Base-by-base conservation (phyloP, 495 filamentous ascomycete genomes). In the Bathelium albidoporum region DNA sequence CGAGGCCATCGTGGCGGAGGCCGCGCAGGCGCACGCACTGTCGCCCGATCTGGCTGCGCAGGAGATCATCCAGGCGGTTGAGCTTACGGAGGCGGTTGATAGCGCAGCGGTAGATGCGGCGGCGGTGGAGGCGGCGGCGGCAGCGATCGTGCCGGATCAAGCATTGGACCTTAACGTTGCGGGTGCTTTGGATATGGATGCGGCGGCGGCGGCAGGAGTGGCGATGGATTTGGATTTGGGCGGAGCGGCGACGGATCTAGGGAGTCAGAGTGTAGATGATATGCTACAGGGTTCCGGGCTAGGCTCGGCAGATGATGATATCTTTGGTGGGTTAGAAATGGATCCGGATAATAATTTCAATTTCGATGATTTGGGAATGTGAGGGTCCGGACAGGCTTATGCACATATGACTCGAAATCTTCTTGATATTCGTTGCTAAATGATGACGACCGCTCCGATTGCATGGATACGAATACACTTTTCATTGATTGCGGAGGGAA, bases 291-390 rank as follows among this genome's bases (percentile, higher is more conserved):
- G 49, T 10, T 55, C 49, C 22, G 49, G 49, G 22, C 11, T 39
- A 22, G 61, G 61, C 7, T 36, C 58, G 28, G 31, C 31, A 7
- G 68, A 72, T 16, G 70, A 72, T 24, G 68, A 72, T 44, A 72
- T 72, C 24, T 72, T 71, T 59, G 67, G 41, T 14, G 70, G 52
- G 24, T 62, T 72, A 22, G 65, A 70, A 62, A 68, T 70, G 66
- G 55, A 71, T 62, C 58, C 70, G 60, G 64, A 61, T 59, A 60
- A 67, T 62, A 58, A 64, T 31, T 49, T 66, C 52, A 62, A 65
- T 58, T 67, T 70, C 55, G 58, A 67, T 55, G 49, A 55, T 29
- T 55, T 55, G 24, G 49, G 49, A 20, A 55, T 55, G 49, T 55
- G 14, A 55, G 49, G 29, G 20, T 11, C 16, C 16, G 49, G 49